Evolutionary conservation across 768 basidiomycete genomes (phyloP).

Genomic region (Gelatoporia subvermispora): DNA sequence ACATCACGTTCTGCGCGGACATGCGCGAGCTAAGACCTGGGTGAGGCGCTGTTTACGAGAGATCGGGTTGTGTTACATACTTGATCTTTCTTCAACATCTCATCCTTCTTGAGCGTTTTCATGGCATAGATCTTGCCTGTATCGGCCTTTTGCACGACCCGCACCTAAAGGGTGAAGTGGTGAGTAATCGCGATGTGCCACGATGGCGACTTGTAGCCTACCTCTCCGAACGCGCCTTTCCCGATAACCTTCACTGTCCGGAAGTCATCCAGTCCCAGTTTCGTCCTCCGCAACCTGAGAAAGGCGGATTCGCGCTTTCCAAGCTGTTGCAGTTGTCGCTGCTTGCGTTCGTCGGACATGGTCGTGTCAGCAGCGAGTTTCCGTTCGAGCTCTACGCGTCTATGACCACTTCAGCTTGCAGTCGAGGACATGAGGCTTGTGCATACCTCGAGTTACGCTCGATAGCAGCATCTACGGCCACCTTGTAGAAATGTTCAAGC

Average conservation of each 20-base stretch:
- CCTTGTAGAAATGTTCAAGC: constrained; percentile 95
- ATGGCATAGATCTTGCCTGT: constrained; percentile 99
- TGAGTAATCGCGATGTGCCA: constrained; percentile 1
- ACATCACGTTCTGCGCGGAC: constrained; percentile 97
- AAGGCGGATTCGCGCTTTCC: constrained; percentile 88
- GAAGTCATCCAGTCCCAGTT: constrained; percentile 89
- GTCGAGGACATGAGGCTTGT: background rate
- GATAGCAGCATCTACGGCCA: constrained; percentile 92
- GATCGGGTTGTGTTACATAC: constrained; percentile 36
- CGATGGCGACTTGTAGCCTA: constrained; percentile 29
- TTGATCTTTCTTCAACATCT: constrained; percentile 99
- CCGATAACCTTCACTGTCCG: constrained; percentile 98
- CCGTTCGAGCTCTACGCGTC: constrained; percentile 85
- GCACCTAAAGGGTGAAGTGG: constrained; percentile 45
- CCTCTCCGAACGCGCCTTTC: constrained; percentile 98
- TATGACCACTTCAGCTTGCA: constrained; percentile 25
- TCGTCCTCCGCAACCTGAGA: constrained; percentile 83
- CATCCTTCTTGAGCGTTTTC: constrained; percentile 95
- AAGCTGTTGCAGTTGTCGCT: constrained; percentile 73
- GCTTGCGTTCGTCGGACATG: constrained; percentile 81
- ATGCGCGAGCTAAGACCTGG: constrained; percentile 75
- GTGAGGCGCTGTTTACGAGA: constrained; percentile 2
- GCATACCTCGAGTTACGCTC: constrained; percentile 85
- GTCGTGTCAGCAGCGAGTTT: constrained; percentile 64
- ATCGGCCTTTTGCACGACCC: constrained; percentile 93